Base-by-base conservation (phyloP, 1,284 basidiomycete species). In the Serendipita sp. region DNA sequence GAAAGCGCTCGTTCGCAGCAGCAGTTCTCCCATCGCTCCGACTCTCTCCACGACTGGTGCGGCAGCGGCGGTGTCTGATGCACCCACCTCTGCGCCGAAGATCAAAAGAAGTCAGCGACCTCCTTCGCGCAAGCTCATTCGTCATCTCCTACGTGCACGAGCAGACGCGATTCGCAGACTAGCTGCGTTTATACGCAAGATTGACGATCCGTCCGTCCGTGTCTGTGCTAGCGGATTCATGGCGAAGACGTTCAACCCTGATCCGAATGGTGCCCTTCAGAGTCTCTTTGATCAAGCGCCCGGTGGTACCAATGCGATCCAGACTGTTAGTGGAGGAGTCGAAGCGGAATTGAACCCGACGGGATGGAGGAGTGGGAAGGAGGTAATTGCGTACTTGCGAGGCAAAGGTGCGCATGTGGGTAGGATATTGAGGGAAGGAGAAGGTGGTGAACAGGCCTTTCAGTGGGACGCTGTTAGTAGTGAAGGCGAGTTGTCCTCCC, bases 111-210 rank as follows among this genome's bases (percentile, higher is more conserved):
- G 65, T 60, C 69, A 73, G 63, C 78, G 79, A 22, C 83, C 90
- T 1, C 85, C 90, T 1, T 87, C 89, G 3, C 83, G 90, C 45
- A 79, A 83, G 53, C 82, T 95, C 64, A 85, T 95, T 68, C 84
- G 88, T 22, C 90, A 94, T 73, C 87, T 94, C 60, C 77, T 94
- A 60, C 81, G 88, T 29, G 85, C 87, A 26, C 84, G 91, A 15
- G 79, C 84, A 2, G 83, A 90, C 70, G 91, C 91, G 13, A 80
- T 85, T 29, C 83, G 83, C 64, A 82, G 85, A 2, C 80, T 94
- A 13, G 83, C 84, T 3, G 72, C 74, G 53, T 84, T 89, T 69
- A 81, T 93, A 63, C 78, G 82, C 53, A 79, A 85, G 64, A 75
- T 94, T 35, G 83, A 86, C 65, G 73, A 71, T 12, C 70, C 71